Percentiles rank a stretch among this genome's conserved stretches.
These are phyloP conservation scores for Cryptococcus hybrid DNA, from an alignment of 1,284 basidiomycete genomes.

Conservation along the genomic window DNA sequence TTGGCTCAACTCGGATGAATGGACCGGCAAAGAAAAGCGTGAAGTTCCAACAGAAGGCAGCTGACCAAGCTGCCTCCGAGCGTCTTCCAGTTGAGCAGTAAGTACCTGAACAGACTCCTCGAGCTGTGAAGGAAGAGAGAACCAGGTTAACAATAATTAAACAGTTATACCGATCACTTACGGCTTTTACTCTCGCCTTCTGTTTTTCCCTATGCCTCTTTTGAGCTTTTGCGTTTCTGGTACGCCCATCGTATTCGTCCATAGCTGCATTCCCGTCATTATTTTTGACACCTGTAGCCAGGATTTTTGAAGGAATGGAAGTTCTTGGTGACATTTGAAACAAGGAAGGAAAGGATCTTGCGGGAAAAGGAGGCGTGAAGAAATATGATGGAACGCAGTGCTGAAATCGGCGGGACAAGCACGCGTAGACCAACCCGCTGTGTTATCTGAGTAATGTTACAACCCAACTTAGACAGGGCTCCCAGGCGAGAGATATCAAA, in stretches of 20 bases:
- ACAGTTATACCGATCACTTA: slow-evolving; percentile 44
- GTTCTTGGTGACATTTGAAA: slow-evolving; percentile 13
- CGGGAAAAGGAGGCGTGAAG: no score
- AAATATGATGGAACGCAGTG: no score
- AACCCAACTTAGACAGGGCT: no score
- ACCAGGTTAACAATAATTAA: background rate
- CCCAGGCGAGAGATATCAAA: no score
- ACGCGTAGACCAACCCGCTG: no score
- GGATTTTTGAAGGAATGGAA: slow-evolving; percentile 9
- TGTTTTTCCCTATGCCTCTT: slow-evolving; percentile 86
- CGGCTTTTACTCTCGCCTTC: slow-evolving; percentile 89
- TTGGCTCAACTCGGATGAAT: slow-evolving; percentile 33
- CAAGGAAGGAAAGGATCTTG: background rate
- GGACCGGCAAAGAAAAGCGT: slow-evolving; percentile 23
- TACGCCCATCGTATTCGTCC: slow-evolving; percentile 45
- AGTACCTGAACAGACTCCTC: slow-evolving; percentile 41
- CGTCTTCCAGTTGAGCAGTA: slow-evolving; percentile 40
- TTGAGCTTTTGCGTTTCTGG: slow-evolving; percentile 81
- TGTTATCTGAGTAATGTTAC: no score
- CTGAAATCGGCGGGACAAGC: no score
- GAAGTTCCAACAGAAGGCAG: slow-evolving; percentile 18
- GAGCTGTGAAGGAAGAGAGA: slow-evolving; percentile 21
- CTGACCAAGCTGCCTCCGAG: slow-evolving; percentile 38
- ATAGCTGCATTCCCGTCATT: slow-evolving; percentile 3
- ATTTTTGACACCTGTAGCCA: slow-evolving; percentile 10